Evolutionary conservation across 1,139 yeast genomes (phyloP).

Genomic region (Zygoascus sp.): DNA sequence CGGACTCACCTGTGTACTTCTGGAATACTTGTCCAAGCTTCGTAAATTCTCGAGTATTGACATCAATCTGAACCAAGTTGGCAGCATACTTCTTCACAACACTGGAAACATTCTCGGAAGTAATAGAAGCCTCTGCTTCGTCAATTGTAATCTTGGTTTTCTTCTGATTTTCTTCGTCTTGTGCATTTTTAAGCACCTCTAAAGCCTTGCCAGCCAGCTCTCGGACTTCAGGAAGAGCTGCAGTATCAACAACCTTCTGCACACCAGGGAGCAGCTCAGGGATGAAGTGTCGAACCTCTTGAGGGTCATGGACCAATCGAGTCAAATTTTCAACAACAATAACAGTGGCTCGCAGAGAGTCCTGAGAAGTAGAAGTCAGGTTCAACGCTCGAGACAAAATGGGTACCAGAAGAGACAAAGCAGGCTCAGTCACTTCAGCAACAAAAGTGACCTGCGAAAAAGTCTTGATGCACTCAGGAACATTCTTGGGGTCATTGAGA

Average conservation of each 20-base stretch:
- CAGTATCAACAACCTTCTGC: slow-evolving; percentile 79
- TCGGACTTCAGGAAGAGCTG: slow-evolving; percentile 95
- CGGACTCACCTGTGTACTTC: slow-evolving; percentile 37
- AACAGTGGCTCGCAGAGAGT: slow-evolving; percentile 93
- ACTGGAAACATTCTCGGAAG: slow-evolving; percentile 27
- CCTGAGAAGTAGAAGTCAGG: slow-evolving; percentile 86
- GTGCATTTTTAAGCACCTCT: slow-evolving; percentile 76
- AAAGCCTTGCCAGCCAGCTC: slow-evolving; percentile 86
- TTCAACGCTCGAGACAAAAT: slow-evolving; percentile 87
- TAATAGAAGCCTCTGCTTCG: slow-evolving; percentile 48
- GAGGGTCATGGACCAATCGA: slow-evolving; percentile 87
- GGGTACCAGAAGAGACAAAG: slow-evolving; percentile 84
- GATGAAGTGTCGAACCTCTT: slow-evolving; percentile 83
- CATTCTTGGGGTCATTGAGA: slow-evolving; percentile 82
- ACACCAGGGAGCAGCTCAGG: slow-evolving; percentile 89
- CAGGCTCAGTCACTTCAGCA: slow-evolving; percentile 97
- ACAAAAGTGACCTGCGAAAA: slow-evolving; percentile 94
- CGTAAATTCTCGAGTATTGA: slow-evolving; percentile 89
- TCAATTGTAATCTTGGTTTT: slow-evolving; percentile 65
- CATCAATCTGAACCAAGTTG: slow-evolving; percentile 58
- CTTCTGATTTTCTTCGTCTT: slow-evolving; percentile 60
- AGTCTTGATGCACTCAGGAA: slow-evolving; percentile 83
- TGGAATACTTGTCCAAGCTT: slow-evolving; percentile 53
- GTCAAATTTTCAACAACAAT: slow-evolving; percentile 95
- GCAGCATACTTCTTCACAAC: slow-evolving; percentile 49